Evolutionary conservation across 306 rosid genomes (phyloP).

Genomic region (Fragaria vesca): DNA sequence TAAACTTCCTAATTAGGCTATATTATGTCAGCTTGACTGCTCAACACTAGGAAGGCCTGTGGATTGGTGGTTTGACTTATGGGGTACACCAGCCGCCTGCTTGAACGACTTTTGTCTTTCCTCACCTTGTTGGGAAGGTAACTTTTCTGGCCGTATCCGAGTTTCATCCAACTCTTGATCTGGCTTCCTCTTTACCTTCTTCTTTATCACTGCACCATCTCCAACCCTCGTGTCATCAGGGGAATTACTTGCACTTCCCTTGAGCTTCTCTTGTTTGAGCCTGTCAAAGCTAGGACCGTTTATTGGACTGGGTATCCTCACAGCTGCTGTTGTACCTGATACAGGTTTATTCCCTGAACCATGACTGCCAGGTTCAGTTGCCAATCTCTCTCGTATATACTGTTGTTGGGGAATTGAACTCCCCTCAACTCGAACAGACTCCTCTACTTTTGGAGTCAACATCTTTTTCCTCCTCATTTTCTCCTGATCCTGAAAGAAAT

Average conservation of each 20-base stretch:
- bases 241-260: constrained; percentile 59
- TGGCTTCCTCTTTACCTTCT: constrained; percentile 77
- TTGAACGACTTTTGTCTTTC: constrained; percentile 58
- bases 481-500: constrained; percentile 57
- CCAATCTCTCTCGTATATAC: constrained; percentile 47
- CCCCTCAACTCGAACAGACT: constrained; percentile 46
- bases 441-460: constrained; percentile 59
- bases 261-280: constrained; percentile 63
- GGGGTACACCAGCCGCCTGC: constrained; percentile 54
- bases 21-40: constrained; percentile 76
- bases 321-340: constrained; percentile 38
- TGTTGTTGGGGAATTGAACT: constrained; percentile 54
- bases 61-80: constrained; percentile 60
- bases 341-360: constrained; percentile 47
- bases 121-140: constrained; percentile 58
- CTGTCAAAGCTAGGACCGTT: constrained; percentile 42
- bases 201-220: constrained; percentile 60
- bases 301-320: constrained; percentile 49
- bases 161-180: constrained; percentile 64
- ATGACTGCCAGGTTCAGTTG: constrained; percentile 57
- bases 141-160: constrained; percentile 55
- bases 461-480: constrained; percentile 76
- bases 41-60: constrained; percentile 63
- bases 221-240: constrained; percentile 54
- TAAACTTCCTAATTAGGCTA: constrained; percentile 38